Percentiles rank a stretch among this genome's conserved stretches.
phyloP scores from a whole-genome alignment of 2,329 filamentous ascomycete species.

The Penicillium sp. region DNA sequence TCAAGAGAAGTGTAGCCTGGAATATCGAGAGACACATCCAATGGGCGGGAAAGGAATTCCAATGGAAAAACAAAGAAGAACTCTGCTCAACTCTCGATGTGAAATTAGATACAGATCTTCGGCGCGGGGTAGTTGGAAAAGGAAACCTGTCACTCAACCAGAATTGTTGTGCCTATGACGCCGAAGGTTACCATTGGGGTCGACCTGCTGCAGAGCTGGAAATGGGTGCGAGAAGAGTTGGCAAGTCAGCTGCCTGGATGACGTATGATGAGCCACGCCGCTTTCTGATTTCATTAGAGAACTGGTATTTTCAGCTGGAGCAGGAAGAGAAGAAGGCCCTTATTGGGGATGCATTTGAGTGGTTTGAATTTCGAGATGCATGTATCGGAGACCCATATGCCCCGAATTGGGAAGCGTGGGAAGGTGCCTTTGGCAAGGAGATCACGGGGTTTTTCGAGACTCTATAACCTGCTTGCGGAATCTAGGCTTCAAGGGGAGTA shows the following conservation, averaged over 20 bases:
- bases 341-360: neutral
- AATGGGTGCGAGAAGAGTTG: neutral
- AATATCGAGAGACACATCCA: neutral
- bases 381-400: neutral
- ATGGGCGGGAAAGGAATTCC: neutral
- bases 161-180: neutral
- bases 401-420: neutral
- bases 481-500: too few relatives aligned
- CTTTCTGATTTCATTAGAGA: neutral
- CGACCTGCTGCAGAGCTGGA: neutral
- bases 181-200: neutral
- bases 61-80: neutral
- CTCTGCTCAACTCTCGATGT: neutral
- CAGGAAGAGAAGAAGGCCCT: neutral
- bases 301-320: neutral
- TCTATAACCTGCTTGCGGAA: too few relatives aligned
- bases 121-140: neutral
- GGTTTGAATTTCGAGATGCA: neutral
- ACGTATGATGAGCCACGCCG: neutral
- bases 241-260: neutral
- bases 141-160: neutral
- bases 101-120: neutral
- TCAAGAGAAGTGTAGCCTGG: neutral
- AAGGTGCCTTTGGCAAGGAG: neutral
- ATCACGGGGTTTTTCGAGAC: neutral